Conservation (phyloP, 2,329 filamentous ascomycete species). For the Cytospora schulzeri region DNA sequence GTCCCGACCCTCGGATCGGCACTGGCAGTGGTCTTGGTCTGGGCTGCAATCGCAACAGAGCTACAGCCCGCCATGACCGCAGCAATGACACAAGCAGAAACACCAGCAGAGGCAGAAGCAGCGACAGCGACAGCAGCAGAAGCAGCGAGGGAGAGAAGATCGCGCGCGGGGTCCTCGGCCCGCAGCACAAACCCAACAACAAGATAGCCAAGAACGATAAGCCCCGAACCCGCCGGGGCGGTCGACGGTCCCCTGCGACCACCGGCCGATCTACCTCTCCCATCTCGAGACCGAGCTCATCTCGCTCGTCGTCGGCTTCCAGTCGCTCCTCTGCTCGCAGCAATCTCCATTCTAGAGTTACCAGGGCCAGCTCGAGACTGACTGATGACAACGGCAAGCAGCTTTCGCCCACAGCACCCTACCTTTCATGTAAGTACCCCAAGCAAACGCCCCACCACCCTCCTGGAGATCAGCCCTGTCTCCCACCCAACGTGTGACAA, state of each 20-base stretch:
- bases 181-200: constrained; percentile 1
- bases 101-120: not conserved
- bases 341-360: constrained; percentile 13
- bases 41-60: constrained; percentile 11
- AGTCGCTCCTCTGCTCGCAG: constrained; percentile 18
- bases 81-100: not conserved
- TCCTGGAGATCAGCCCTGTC: no score
- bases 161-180: constrained; percentile 18
- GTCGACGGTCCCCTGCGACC: not conserved
- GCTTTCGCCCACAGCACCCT: constrained; percentile 44
- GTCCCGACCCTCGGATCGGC: constrained; percentile 10
- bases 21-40: constrained; percentile 15
- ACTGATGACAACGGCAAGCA: constrained; percentile 28
- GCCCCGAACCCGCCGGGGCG: not conserved
- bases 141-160: not conserved
- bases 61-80: constrained; percentile 18
- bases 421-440: constrained; percentile 48
- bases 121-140: not conserved
- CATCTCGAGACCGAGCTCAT: not conserved
- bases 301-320: not conserved
- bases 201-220: constrained; percentile 13
- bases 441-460: not conserved
- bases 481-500: not conserved
- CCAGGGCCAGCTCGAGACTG: constrained; percentile 27
- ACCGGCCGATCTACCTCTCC: constrained; percentile 10